Percentiles rank a stretch among this genome's conserved stretches.
Conservation (phyloP, 2,329 filamentous ascomycete species). For the Epichloe scottii region DNA sequence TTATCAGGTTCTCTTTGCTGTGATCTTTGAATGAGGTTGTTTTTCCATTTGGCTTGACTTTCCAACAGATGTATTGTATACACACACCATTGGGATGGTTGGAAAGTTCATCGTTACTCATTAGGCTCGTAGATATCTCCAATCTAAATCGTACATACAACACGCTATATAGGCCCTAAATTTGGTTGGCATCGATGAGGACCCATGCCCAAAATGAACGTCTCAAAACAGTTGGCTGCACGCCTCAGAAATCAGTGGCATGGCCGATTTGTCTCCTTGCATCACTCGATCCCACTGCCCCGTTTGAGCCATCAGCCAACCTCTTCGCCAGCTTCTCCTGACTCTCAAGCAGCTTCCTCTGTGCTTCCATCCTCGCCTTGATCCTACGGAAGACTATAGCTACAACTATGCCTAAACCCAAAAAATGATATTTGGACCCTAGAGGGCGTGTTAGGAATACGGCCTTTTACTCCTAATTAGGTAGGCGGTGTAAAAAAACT, state of each 20-base stretch:
- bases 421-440: too few relatives aligned
- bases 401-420: too few relatives aligned
- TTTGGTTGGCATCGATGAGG: too few relatives aligned
- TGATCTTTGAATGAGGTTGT: not conserved
- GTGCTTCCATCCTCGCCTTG: conserved; percentile 33
- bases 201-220: not conserved
- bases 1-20: conserved; percentile 27
- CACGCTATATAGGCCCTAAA: too few relatives aligned
- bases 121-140: too few relatives aligned
- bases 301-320: conserved; percentile 27
- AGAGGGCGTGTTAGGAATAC: too few relatives aligned
- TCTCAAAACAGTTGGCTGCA: not conserved
- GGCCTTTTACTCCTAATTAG: too few relatives aligned
- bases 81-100: not conserved
- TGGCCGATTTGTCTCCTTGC: conserved; percentile 41
- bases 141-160: too few relatives aligned
- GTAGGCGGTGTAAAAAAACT: too few relatives aligned
- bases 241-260: conserved; percentile 42
- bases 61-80: not conserved
- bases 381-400: too few relatives aligned
- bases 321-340: conserved; percentile 28
- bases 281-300: conserved; percentile 9
- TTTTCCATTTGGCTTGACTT: not conserved
- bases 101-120: too few relatives aligned
- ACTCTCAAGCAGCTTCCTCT: conserved; percentile 39